Evolutionary conservation across 352 stramenopile species (phyloP).

Genomic region (Phytophthora quininea): DNA sequence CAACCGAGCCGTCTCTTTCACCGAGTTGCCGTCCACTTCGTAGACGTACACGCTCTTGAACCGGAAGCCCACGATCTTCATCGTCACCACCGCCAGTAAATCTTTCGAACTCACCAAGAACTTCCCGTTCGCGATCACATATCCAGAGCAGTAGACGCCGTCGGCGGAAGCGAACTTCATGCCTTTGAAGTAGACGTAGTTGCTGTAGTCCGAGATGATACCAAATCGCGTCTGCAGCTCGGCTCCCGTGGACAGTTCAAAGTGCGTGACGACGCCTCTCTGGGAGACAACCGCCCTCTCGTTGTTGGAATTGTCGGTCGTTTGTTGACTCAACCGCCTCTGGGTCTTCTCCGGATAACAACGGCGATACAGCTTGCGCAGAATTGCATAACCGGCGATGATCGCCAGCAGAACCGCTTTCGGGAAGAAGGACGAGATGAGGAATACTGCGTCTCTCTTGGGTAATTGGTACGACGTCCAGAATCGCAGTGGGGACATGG

Average conservation of each 20-base stretch:
- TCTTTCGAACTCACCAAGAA: conserved; percentile 39
- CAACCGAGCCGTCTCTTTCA: conserved; percentile 35
- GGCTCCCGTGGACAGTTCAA: conserved; percentile 39
- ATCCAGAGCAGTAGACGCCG: conserved; percentile 47
- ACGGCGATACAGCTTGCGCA: conserved; percentile 32
- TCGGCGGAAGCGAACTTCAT: conserved; percentile 48
- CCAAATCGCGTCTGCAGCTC: conserved; percentile 37
- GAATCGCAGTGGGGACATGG: conserved; percentile 27
- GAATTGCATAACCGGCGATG: conserved; percentile 23
- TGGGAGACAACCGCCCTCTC: conserved; percentile 12
- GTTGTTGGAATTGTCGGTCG: conserved; percentile 19
- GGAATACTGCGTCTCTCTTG: conserved; percentile 17
- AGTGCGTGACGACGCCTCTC: conserved; percentile 37
- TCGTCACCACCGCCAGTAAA: conserved; percentile 32
- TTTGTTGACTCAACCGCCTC: conserved; percentile 8
- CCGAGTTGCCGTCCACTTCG: conserved; percentile 43
- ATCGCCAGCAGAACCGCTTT: conserved; percentile 25
- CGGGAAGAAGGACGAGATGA: conserved; percentile 25
- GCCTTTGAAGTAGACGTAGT: conserved; percentile 48
- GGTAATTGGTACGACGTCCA: conserved; percentile 30
- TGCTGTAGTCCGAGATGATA: conserved; percentile 46
- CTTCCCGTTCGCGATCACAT: conserved; percentile 47
- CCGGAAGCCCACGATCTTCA: conserved; percentile 29
- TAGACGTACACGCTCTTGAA: conserved; percentile 46
- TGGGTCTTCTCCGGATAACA: conserved; percentile 26